Evolutionary conservation across 148 eudicot genomes (phyloP), one percentile per base, ranked within the genome.

Genomic region (Pharnaceum exiguum): DNA sequence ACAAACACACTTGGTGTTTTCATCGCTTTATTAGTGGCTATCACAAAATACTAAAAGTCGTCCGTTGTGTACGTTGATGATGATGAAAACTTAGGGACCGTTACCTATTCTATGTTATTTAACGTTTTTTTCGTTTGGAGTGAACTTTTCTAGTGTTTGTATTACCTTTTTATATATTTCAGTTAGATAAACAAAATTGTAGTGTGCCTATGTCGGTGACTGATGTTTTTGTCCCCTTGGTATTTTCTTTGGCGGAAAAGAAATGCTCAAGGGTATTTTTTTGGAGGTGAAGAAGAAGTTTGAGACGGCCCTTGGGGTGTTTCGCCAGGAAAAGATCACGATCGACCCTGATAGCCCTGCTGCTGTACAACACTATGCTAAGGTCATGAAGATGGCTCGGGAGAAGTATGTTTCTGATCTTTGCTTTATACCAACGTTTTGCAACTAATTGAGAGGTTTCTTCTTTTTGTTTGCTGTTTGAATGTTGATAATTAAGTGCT

Each of bases 241-340:
- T 57, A 53, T 67, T 35, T 35, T 29, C 62, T 43, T 66, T 75
- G 45, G 62, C 47, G 60, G 59, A 60, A 73, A 65, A 91, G 98
- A 93, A 66, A 77, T 93, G 95, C 65, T 93, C 75, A 93, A 93
- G 85, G 77, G 77, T 57, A 83, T 93, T 31, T 93, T 88, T 66
- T 68, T 88, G 69, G 96, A 88, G 40, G 82, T 93, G 26, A 85
- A 85, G 79, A 85, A 81, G 33, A 93, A 93, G 78, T 88, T 81
- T 64, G 98, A 91, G 78, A 79, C 84, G 38, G 98, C 98, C 32
- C 11, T 87, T 26, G 75, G 80, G 64, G 63, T 91, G 44, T 78
- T 91, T 56, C 72, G 88, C 28, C 76, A 77, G 62, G 94, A 91
- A 55, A 91, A 91, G 81, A 91, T 91, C 69, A 91, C 95, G 72